phyloP scores from a whole-genome alignment of 768 basidiomycete genomes.

The Boletus subparvulus region DNA sequence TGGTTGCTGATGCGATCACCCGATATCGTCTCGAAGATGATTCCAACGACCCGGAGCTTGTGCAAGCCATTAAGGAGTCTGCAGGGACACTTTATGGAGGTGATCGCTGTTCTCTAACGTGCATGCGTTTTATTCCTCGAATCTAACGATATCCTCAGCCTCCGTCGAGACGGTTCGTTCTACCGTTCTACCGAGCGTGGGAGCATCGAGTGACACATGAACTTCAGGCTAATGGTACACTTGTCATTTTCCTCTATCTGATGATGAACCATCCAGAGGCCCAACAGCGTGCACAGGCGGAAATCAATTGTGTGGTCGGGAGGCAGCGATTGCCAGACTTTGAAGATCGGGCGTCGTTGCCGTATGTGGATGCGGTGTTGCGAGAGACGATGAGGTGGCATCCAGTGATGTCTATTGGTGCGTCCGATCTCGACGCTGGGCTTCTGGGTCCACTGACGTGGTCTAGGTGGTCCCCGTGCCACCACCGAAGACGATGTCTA shows the following conservation, averaged over 20 bases:
- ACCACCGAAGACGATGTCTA: too few species aligned
- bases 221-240: slow-evolving; percentile 17
- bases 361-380: slow-evolving; percentile 34
- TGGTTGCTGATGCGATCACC: slow-evolving; percentile 17
- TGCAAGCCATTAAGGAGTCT: too few species aligned
- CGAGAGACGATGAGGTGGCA: slow-evolving; percentile 35
- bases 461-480: slow-evolving; percentile 23
- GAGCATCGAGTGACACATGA: not conserved
- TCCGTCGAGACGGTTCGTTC: slow-evolving; percentile 33
- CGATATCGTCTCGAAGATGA: not conserved
- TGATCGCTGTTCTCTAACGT: not conserved
- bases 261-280: too few species aligned
- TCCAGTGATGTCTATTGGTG: slow-evolving; percentile 27
- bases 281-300: too few species aligned
- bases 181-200: not conserved
- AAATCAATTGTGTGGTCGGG: too few species aligned
- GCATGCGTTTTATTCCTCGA: not conserved
- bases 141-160: slow-evolving; percentile 15
- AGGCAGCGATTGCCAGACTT: too few species aligned
- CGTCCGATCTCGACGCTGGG: not conserved
- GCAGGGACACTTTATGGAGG: too few species aligned
- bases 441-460: not conserved
- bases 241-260: too few species aligned
- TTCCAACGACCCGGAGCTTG: too few species aligned
- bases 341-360: slow-evolving; percentile 26